Conservation (phyloP, 2,329 filamentous ascomycete genomes). For the Hirsutella thompsonii region DNA sequence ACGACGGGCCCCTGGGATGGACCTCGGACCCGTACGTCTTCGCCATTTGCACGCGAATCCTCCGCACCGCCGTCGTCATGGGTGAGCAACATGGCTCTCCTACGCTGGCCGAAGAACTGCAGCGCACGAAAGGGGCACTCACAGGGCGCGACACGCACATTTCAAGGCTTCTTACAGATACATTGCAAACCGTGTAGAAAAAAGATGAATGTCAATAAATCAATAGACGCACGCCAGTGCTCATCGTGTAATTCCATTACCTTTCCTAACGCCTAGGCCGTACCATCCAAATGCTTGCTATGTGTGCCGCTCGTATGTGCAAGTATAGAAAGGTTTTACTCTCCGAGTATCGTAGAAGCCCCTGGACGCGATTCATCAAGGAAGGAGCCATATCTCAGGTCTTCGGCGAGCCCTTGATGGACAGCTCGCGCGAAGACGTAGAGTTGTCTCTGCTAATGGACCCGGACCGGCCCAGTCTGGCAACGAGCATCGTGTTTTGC, state of each 20-base stretch:
- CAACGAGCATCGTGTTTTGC: conserved; percentile 46
- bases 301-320: neutral
- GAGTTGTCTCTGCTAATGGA: conserved; percentile 18
- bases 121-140: conserved; percentile 2
- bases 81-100: conserved; percentile 2
- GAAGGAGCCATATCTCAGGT: neutral
- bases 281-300: neutral
- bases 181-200: conserved; percentile 4
- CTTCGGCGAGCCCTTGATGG: neutral
- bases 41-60: conserved; percentile 37
- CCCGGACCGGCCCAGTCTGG: conserved; percentile 33
- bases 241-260: neutral
- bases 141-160: conserved; percentile 5
- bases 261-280: neutral
- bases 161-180: conserved; percentile 15
- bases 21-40: conserved; percentile 57
- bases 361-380: no score
- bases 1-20: conserved; percentile 62
- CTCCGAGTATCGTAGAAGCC: neutral
- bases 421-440: conserved; percentile 1
- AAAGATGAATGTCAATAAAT: neutral
- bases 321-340: neutral
- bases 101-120: conserved; percentile 6
- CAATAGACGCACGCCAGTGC: neutral
- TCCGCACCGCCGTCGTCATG: conserved; percentile 26